Base-by-base conservation (phyloP, 2,329 filamentous ascomycete species). In the Drechslera avenae region DNA sequence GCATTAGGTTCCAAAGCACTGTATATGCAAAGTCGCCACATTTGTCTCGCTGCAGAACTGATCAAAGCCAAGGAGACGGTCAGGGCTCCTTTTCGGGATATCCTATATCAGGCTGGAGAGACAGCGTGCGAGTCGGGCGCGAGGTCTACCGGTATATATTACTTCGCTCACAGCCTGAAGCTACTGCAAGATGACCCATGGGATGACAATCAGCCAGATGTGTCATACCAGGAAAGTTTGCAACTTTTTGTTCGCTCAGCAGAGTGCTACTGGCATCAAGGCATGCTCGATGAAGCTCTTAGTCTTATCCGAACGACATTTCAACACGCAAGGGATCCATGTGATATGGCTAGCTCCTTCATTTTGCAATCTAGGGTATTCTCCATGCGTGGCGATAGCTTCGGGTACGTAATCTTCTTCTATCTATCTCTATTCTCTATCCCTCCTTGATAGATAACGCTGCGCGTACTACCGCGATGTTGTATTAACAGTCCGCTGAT, bases 171-270 rank as follows among this genome's bases (percentile, higher is more conserved):
- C 46, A 91, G 90, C 40, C 81, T 96, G 37, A 80, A 81, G 8
- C 80, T 97, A n/a, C 79, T 97, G 12, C 91, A 96, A 67, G 79
- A 87, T 5, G 77, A 89, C 45, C 86, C 89, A 1, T 97, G 93
- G 93, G 79, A 83, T 34, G 86, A 88, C 23, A 79, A 78, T 5
- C 73, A 76, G 12, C 80, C 83, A 4, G 93, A 97, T 68, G 87
- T 89, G 0, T 88, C 85, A 37, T 96, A 96, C 63, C 86, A 91
- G 9, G 93, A 97, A 75, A 96, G 91, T 0, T 79, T 95, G 55
- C 86, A 71, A 33, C 56, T 73, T 1, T 86, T 90, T 69, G 85
- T 91, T 4, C 85, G 89, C 45, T 85, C 90, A 4, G 89, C 91
- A 3, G 91, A 96, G 70, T 91, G 90, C 68, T 87, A 90, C 61